Conservation (phyloP, 2,329 filamentous ascomycete genomes). For the Monilinia aucupariae region DNA sequence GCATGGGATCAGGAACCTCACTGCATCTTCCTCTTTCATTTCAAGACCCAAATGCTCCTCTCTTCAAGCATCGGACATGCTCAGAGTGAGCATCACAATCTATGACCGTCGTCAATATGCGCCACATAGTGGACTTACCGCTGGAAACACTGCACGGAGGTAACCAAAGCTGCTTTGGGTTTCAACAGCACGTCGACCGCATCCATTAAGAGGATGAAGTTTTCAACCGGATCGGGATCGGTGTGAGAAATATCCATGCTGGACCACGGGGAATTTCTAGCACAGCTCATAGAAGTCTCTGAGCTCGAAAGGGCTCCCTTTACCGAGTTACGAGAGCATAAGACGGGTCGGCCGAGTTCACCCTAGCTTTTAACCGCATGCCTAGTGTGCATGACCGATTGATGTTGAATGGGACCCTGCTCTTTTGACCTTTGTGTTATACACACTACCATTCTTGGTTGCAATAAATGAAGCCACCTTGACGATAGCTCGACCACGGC, state of each 20-base stretch:
- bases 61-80: background rate
- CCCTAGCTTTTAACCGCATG: too few relatives aligned
- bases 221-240: background rate
- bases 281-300: too few relatives aligned
- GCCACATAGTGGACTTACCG: background rate
- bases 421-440: too few relatives aligned
- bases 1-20: background rate
- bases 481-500: background rate
- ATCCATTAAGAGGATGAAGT: background rate
- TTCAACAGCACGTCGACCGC: background rate
- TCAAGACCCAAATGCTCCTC: background rate
- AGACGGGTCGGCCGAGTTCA: too few relatives aligned
- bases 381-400: too few relatives aligned
- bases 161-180: background rate
- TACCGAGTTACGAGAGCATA: too few relatives aligned
- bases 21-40: background rate
- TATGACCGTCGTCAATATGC: background rate
- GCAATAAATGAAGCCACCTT: too few relatives aligned
- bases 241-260: too few relatives aligned
- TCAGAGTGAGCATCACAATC: background rate
- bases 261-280: too few relatives aligned
- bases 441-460: too few relatives aligned
- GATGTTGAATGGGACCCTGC: too few relatives aligned
- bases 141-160: background rate
- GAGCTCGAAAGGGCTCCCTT: too few relatives aligned